Base-by-base conservation (phyloP, 352 stramenopile genomes). In the Phytophthora cryptogea region DNA sequence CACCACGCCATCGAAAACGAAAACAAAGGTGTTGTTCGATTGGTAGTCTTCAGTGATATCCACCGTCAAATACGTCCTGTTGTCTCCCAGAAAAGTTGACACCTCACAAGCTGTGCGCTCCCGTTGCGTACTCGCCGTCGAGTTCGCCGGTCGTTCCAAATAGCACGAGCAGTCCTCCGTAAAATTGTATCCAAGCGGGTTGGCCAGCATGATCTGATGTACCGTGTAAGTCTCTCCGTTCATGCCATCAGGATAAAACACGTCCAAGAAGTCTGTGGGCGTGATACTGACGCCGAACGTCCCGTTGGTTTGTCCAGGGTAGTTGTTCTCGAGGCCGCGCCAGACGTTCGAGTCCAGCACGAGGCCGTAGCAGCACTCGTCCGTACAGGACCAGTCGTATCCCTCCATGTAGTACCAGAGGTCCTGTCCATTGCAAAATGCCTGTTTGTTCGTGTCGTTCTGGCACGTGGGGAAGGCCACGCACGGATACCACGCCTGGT, bases 401-500 rank as follows among this genome's bases (percentile, higher is more conserved):
- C 79, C 83, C 5, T 62, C 55, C 0, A 54, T 83, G 56, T 82
- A 92, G 20, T 67, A 83, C 76, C 80, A 89, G 5, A 76, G 59
- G 16, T 72, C 63, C 17, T 81, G 54, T 7, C 67, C 63, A 20
- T 74, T 72, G 59, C 83, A 93, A 35, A 92, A 91, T 20, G 66
- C 54, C 45, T 83, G 68, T 47, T 89, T 90, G 53, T 73, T 82
- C 1, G 62, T 65, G 69, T 93, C 78, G 37, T 80, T 80, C 47
- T 83, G 69, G 53, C 86, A 95, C 36, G 79, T 83, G 27, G 85
- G 78, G 68, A 93, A 95, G 4, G 83, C 64, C 50, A 93, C 54
- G 49, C 86, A 95, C 57, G 86, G 86, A 59, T 88, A 93, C 86
- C 86, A 95, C 32, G 80, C 73, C 45, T 87, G 73, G 36, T 78